Percentiles rank a stretch among this genome's conserved stretches.
Evolutionary conservation across 2,329 filamentous ascomycete species (phyloP).

Genomic region (Stenocarpella maydis): DNA sequence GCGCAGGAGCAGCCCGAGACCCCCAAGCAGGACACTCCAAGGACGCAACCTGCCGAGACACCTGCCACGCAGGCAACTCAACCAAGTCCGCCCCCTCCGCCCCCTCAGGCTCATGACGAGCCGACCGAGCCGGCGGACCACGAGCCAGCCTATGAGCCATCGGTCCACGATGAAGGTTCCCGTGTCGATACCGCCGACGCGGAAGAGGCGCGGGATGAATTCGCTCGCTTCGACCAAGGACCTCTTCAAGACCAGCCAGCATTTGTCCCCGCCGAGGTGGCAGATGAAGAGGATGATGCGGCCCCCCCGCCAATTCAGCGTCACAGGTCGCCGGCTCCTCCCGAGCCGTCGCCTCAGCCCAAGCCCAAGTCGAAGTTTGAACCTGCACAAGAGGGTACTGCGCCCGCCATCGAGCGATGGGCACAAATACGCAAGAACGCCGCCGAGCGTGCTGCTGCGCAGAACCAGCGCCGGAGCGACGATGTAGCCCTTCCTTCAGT

Average conservation of each 20-base stretch:
- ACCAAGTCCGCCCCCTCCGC: slow-evolving; percentile 30
- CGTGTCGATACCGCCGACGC: slow-evolving; percentile 68
- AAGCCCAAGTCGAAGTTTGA: slow-evolving; percentile 39
- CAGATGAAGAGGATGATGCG: slow-evolving; percentile 54
- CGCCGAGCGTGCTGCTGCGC: slow-evolving; percentile 74
- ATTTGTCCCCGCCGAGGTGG: slow-evolving; percentile 67
- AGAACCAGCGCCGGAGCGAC: slow-evolving; percentile 65
- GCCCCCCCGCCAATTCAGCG: slow-evolving; percentile 62
- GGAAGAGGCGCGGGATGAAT: slow-evolving; percentile 66
- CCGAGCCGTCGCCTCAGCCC: slow-evolving; percentile 44
- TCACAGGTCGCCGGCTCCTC: slow-evolving; percentile 43
- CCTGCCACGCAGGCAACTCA: slow-evolving; percentile 16
- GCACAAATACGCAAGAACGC: slow-evolving; percentile 96
- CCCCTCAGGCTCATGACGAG: slow-evolving; percentile 38
- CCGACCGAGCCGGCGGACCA: slow-evolving; percentile 35
- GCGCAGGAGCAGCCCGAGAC: slow-evolving; percentile 28
- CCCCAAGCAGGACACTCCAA: slow-evolving; percentile 29
- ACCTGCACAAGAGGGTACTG: slow-evolving; percentile 40
- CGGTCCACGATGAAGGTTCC: slow-evolving; percentile 60
- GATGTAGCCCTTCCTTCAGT: slow-evolving; percentile 59
- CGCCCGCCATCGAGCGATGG: slow-evolving; percentile 79
- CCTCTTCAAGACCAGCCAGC: slow-evolving; percentile 87
- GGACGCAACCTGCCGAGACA: slow-evolving; percentile 15
- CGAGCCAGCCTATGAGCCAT: slow-evolving; percentile 54
- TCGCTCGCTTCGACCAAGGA: slow-evolving; percentile 83